A percentile compares a stretch with the other conserved stretches of the same genome.
phyloP scores from a whole-genome alignment of 1,139 yeast species.

The Saccharomycopsis hybrid region DNA sequence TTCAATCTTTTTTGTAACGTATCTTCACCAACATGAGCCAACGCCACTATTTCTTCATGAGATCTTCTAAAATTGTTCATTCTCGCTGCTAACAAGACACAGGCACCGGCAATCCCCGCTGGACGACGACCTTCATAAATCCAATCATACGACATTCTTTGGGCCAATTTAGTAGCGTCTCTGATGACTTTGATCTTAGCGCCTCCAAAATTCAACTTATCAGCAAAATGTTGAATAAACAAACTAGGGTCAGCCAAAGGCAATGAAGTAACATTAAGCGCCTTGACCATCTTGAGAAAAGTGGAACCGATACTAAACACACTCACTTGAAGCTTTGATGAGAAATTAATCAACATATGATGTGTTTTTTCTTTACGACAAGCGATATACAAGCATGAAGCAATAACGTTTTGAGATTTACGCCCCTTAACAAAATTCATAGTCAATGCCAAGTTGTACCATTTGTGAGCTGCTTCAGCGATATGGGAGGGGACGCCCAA shows the following conservation, averaged over 20 bases:
- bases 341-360: slow-evolving; percentile 93
- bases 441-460: slow-evolving; percentile 82
- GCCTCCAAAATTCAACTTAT: slow-evolving; percentile 70
- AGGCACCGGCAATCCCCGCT: slow-evolving; percentile 98
- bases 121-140: slow-evolving; percentile 95
- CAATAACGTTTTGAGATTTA: slow-evolving; percentile 86
- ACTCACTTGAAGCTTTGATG: slow-evolving; percentile 81
- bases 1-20: slow-evolving; percentile 84
- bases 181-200: slow-evolving; percentile 66
- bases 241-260: slow-evolving; percentile 93
- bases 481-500: slow-evolving; percentile 77
- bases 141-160: slow-evolving; percentile 93
- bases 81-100: slow-evolving; percentile 85
- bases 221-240: slow-evolving; percentile 90
- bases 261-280: slow-evolving; percentile 63
- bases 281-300: slow-evolving; percentile 81
- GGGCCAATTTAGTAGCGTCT: slow-evolving; percentile 84
- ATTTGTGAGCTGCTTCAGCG: slow-evolving; percentile 78
- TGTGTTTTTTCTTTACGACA: slow-evolving; percentile 88
- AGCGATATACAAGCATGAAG: slow-evolving; percentile 90
- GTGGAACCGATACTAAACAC: slow-evolving; percentile 96
- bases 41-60: slow-evolving; percentile 89
- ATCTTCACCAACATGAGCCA: slow-evolving; percentile 91
- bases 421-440: slow-evolving; percentile 94
- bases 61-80: slow-evolving; percentile 93